phyloP scores from a whole-genome alignment of 1,284 basidiomycete genomes.

The Caloboletus firmus region DNA sequence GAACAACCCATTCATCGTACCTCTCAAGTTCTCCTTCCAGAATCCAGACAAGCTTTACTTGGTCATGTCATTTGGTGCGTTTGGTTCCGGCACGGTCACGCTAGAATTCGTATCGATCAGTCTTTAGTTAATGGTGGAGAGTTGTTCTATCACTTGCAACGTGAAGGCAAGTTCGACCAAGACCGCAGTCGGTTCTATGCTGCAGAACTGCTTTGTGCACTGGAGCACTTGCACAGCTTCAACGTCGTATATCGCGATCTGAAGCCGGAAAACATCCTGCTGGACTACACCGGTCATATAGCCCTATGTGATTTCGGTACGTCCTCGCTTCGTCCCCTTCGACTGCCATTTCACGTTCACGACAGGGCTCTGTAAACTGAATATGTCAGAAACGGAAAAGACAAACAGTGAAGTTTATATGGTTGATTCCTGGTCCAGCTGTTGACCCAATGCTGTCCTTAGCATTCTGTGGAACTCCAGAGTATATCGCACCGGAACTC shows the following conservation, averaged over 20 bases:
- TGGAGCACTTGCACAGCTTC: conserved; percentile 97
- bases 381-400: conserved; percentile 97
- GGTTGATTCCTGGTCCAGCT: background rate
- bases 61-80: conserved; percentile 88
- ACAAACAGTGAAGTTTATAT: conserved; percentile 79
- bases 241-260: conserved; percentile 98
- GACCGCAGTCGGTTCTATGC: conserved; percentile 94
- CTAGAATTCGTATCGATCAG: background rate
- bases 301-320: conserved; percentile 94
- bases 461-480: conserved; percentile 99
- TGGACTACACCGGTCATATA: conserved; percentile 98
- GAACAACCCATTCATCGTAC: conserved; percentile 99
- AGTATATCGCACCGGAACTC: conserved; percentile 96
- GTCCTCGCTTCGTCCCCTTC: conserved; percentile 3
- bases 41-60: conserved; percentile 97
- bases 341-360: conserved; percentile 1
- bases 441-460: conserved; percentile 6
- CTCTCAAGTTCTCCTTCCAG: conserved; percentile 99
- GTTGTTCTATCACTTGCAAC: conserved; percentile 95
- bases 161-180: conserved; percentile 96
- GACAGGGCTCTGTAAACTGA: conserved; percentile 91
- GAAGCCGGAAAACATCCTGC: conserved; percentile 96
- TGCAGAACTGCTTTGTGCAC: conserved; percentile 89
- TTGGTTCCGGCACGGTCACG: background rate
- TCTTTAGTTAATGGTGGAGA: conserved; percentile 92